Base-by-base conservation (phyloP, 345 rosid species). In the Alliaria petiolata region DNA sequence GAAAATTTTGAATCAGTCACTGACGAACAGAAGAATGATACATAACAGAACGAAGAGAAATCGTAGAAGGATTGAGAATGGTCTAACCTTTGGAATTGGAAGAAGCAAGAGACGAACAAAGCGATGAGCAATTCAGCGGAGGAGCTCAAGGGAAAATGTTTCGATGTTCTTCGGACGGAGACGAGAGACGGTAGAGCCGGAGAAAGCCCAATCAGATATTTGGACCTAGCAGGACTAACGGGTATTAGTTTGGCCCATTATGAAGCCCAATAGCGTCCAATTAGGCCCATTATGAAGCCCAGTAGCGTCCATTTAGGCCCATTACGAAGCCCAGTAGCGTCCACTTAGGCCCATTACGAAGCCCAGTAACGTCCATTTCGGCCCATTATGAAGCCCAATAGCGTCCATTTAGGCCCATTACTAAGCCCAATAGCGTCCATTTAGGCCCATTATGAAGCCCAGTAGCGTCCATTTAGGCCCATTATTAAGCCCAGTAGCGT, bases 81-180 rank as follows among this genome's bases (percentile, higher is more conserved):
- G 47, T 20, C 70, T 69, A 38, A 76, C 79, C 79, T 76, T 60
- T 36, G 22, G 44, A 62, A 26, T 28, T 62, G 54, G 53, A 65
- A 56, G 35, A 65, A 46, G 17, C 34, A 9, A 54, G 52, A 8
- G 65, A 43, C 7, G 60, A 22, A 7, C 20, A 28, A 47, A 10
- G 22, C n/a, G 16, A 52, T 20, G 65, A 64, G 51, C 43, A 58
- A 72, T 64, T 64, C 77, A 64, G 65, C 45, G 43, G 49, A 55
- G 58, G 36, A 64, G 64, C 64, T 54, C 64, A 56, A 72, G 16
- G 76, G 44, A 8, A 35, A 7, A 16, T 33, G 56, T 7, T 62
- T 70, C 42, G 42, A 47, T 70, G 33, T 70, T 61, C 61, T 50
- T 62, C 68, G 16, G 36, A 19, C 68, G 16, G 36, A 19, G 66